These are phyloP conservation scores for Colletotrichum simmondsii DNA, from an alignment of 2,329 filamentous ascomycete genomes.

Conservation along the genomic window DNA sequence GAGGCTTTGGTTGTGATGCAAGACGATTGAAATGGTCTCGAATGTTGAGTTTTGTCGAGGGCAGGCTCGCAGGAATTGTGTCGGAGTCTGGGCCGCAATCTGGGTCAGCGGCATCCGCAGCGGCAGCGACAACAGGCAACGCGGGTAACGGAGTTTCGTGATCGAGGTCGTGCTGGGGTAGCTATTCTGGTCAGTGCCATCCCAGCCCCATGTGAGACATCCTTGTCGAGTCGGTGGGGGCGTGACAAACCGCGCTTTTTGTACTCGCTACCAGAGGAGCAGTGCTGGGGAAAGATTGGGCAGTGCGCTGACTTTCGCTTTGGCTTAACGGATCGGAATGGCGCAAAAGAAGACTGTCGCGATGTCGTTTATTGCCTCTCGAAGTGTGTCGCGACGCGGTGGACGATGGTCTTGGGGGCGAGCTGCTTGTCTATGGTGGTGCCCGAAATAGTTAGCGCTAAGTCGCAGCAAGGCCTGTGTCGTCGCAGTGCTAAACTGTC, in stretches of 20 bases:
- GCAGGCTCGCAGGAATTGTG: background rate
- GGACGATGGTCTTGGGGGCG: constrained; percentile 22
- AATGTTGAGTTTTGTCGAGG: background rate
- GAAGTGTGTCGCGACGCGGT: background rate
- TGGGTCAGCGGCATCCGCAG: background rate
- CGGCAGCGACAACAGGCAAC: constrained; percentile 15
- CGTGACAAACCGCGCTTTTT: constrained; percentile 18
- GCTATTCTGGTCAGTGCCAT: constrained; percentile 32
- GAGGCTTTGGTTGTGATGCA: background rate
- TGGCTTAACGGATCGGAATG: background rate
- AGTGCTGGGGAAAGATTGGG: background rate
- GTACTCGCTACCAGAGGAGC: constrained; percentile 11
- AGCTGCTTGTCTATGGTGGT: constrained; percentile 30
- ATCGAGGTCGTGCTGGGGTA: constrained; percentile 27
- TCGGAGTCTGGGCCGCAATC: constrained; percentile 2
- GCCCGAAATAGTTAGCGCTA: constrained; percentile 28
- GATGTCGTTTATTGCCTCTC: background rate
- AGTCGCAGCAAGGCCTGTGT: constrained; percentile 21
- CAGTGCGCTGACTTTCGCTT: background rate
- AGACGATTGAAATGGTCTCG: background rate
- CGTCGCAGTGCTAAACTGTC: constrained; percentile 26
- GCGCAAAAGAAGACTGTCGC: background rate
- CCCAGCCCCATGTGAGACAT: constrained; percentile 3
- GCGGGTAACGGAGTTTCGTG: constrained; percentile 19
- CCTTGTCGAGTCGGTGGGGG: constrained; percentile 11